Evolutionary conservation across 164 flowering plant species (phyloP).

Genomic region (Stephania yunnanensis): DNA sequence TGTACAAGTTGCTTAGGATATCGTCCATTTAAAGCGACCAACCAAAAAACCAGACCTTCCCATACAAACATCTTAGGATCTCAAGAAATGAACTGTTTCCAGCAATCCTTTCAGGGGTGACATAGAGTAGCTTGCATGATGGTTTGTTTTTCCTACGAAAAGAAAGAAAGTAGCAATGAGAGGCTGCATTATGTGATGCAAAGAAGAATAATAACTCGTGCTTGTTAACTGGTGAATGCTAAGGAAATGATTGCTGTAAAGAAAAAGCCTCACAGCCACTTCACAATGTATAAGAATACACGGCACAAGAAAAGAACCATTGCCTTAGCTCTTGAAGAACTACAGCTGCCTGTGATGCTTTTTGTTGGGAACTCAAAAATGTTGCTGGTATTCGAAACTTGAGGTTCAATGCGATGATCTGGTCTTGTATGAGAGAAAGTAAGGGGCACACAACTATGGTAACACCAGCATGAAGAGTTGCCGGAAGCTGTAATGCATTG

Average conservation of each 20-base stretch:
- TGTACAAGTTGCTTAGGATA: not conserved
- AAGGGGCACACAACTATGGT: constrained; percentile 82
- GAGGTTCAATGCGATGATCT: constrained; percentile 71
- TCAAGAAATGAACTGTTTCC: constrained; percentile 70
- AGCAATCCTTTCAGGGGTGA: constrained; percentile 92
- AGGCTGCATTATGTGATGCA: constrained; percentile 3
- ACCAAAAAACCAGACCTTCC: constrained; percentile 43
- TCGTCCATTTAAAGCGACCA: not conserved
- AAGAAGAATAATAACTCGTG: not conserved
- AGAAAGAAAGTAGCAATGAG: constrained; percentile 3
- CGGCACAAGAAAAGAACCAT: constrained; percentile 9
- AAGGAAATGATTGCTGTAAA: not conserved
- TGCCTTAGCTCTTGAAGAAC: constrained; percentile 81
- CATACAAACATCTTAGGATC: constrained; percentile 46
- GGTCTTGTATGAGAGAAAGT: constrained; percentile 96
- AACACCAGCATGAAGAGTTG: constrained; percentile 77
- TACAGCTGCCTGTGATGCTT: constrained; percentile 64
- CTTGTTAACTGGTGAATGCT: not conserved
- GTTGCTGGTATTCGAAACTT: constrained; percentile 90
- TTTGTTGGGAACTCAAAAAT: constrained; percentile 91
- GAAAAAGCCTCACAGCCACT: not conserved
- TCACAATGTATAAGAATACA: not conserved
- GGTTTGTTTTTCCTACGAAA: constrained; percentile 64
- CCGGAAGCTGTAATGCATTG: constrained; percentile 67
- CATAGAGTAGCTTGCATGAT: constrained; percentile 90